These are phyloP conservation scores for Suillus decipiens DNA, from an alignment of 768 basidiomycete species.

Conservation along the genomic window DNA sequence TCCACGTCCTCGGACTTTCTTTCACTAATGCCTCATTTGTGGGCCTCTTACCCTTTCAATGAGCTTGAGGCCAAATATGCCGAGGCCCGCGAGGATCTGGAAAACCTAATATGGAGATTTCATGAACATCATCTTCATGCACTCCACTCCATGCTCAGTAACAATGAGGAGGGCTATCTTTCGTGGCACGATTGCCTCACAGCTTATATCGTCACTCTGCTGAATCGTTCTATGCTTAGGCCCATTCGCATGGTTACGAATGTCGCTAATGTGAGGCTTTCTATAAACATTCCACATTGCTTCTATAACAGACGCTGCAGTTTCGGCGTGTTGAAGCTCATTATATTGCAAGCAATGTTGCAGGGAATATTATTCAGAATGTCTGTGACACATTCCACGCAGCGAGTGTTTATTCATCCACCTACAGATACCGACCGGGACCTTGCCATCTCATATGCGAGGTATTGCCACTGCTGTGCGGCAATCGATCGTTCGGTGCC, in stretches of 20 bases:
- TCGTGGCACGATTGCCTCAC: conserved; percentile 34
- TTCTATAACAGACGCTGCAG: conserved; percentile 11
- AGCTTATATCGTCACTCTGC: conserved; percentile 26
- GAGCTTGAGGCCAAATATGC: conserved; percentile 23
- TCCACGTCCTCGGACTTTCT: conserved; percentile 18
- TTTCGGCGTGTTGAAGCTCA: conserved; percentile 21
- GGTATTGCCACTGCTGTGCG: conserved; percentile 23
- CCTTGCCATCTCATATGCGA: conserved; percentile 20
- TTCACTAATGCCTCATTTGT: conserved; percentile 29
- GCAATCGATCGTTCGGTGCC: conserved; percentile 15
- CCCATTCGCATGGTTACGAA: conserved; percentile 28
- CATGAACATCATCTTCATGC: conserved; percentile 14
- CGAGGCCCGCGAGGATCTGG: conserved; percentile 15
- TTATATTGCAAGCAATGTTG: conserved; percentile 21
- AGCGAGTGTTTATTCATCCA: conserved; percentile 3
- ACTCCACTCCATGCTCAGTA: conserved; percentile 19
- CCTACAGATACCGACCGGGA: conserved; percentile 15
- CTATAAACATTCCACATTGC: not conserved
- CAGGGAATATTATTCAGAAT: conserved; percentile 23
- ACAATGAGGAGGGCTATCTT: conserved; percentile 4
- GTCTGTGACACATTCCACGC: conserved; percentile 15
- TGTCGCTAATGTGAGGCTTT: conserved; percentile 27
- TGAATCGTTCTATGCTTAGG: conserved; percentile 20
- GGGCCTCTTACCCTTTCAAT: conserved; percentile 14
- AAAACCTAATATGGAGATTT: conserved; percentile 21